These are phyloP conservation scores for Gyromitra esculenta DNA, from an alignment of 2,329 filamentous ascomycete species.

Conservation along the genomic window DNA sequence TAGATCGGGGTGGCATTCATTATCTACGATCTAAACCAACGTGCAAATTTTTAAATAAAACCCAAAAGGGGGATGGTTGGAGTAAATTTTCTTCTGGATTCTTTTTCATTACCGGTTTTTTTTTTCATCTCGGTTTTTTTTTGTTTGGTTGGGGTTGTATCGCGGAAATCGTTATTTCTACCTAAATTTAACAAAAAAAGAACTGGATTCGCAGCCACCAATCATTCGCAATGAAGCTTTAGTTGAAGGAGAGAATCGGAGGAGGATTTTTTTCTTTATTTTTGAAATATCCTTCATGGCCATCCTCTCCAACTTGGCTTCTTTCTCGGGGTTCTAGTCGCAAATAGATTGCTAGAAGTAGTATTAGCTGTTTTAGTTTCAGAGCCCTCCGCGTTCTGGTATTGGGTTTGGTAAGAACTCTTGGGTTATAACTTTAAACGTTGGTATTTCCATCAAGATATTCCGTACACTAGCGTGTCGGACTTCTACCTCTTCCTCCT, in stretches of 20 bases:
- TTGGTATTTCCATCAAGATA: too few relatives aligned
- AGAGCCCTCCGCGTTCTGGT: not conserved
- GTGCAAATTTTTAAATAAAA: constrained; percentile 16
- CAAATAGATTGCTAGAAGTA: not conserved
- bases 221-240: not conserved
- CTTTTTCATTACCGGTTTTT: not conserved
- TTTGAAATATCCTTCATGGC: not conserved
- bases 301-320: not conserved
- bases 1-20: constrained; percentile 27
- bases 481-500: not conserved
- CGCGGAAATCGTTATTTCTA: not conserved
- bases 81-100: constrained; percentile 24
- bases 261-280: not conserved
- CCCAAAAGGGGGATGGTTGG: constrained; percentile 13
- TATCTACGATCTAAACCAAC: constrained; percentile 23
- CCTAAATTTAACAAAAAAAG: not conserved
- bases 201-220: not conserved
- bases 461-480: not conserved
- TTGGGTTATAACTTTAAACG: not conserved
- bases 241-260: not conserved
- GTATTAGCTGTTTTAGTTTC: not conserved
- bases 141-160: not conserved
- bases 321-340: not conserved
- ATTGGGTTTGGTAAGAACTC: not conserved
- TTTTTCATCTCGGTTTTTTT: not conserved